phyloP scores from a whole-genome alignment of 2,329 filamentous ascomycete species.

The Epichloe sylvatica region DNA sequence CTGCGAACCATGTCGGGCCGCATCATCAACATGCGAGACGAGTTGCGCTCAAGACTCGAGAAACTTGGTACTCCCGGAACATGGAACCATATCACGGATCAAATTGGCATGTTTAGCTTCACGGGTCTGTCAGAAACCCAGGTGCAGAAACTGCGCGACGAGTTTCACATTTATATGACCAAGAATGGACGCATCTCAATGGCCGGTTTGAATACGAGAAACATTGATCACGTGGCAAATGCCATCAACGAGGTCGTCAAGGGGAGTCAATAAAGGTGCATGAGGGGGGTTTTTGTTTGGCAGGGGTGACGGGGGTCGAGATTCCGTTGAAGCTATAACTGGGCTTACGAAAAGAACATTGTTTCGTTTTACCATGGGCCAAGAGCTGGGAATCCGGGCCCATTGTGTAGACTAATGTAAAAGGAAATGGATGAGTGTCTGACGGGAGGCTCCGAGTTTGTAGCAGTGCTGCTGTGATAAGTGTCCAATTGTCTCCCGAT shows the following conservation, averaged over 20 bases:
- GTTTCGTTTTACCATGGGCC: slow-evolving; percentile 2
- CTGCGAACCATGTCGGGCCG: slow-evolving; percentile 86
- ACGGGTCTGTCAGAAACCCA: slow-evolving; percentile 65
- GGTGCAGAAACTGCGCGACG: slow-evolving; percentile 53
- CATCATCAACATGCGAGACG: slow-evolving; percentile 81
- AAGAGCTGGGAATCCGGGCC: slow-evolving; percentile 4
- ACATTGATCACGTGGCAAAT: slow-evolving; percentile 85
- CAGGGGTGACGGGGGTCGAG: background rate
- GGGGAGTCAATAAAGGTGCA: slow-evolving; percentile 12
- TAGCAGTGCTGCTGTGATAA: too few relatives aligned
- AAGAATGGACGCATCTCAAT: slow-evolving; percentile 98
- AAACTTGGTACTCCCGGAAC: slow-evolving; percentile 71
- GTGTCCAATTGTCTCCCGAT: too few relatives aligned
- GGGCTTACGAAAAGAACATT: background rate
- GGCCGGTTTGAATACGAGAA: slow-evolving; percentile 88
- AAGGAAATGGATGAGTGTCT: background rate
- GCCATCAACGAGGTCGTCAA: slow-evolving; percentile 72
- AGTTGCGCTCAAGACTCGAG: slow-evolving; percentile 67
- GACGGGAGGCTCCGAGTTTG: too few relatives aligned
- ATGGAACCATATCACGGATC: slow-evolving; percentile 95
- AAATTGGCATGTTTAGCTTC: slow-evolving; percentile 99
- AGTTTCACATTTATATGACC: slow-evolving; percentile 77
- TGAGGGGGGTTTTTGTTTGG: background rate
- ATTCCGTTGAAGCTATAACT: background rate
- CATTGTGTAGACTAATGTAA: slow-evolving; percentile 1